Conservation (phyloP, 1,284 basidiomycete species). For the Naganishia cerealis region DNA sequence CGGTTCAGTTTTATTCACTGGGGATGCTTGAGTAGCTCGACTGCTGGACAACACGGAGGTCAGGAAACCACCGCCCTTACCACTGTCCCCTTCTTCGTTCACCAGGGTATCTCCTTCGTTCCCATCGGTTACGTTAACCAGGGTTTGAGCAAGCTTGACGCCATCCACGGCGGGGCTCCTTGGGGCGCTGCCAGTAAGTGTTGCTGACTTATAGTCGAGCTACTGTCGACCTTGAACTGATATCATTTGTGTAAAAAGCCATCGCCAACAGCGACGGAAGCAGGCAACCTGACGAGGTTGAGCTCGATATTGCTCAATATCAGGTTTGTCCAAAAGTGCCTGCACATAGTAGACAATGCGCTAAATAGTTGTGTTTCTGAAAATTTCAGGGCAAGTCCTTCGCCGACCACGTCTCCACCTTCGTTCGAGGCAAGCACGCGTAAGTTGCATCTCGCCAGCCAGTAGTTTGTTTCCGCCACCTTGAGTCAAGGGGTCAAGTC, state of each 20-base stretch:
- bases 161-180: constrained; percentile 69
- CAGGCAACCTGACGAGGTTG: constrained; percentile 64
- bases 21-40: constrained; percentile 43
- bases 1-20: constrained; percentile 17
- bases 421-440: constrained; percentile 47
- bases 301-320: constrained; percentile 65
- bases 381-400: constrained; percentile 45
- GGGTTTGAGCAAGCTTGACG: constrained; percentile 63
- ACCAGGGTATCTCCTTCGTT: constrained; percentile 75
- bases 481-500: neutral
- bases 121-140: constrained; percentile 70
- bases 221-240: neutral
- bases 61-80: constrained; percentile 62
- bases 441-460: constrained; percentile 35
- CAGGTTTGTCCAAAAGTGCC: constrained; percentile 62
- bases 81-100: constrained; percentile 69
- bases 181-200: constrained; percentile 62
- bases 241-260: constrained; percentile 40
- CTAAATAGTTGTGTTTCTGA: neutral
- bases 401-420: constrained; percentile 47
- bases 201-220: neutral
- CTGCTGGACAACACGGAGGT: constrained; percentile 53
- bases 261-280: constrained; percentile 66
- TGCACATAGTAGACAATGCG: neutral
- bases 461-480: neutral